phyloP scores from a whole-genome alignment of 2,329 filamentous ascomycete species.

The Talaromyces verruculosus region DNA sequence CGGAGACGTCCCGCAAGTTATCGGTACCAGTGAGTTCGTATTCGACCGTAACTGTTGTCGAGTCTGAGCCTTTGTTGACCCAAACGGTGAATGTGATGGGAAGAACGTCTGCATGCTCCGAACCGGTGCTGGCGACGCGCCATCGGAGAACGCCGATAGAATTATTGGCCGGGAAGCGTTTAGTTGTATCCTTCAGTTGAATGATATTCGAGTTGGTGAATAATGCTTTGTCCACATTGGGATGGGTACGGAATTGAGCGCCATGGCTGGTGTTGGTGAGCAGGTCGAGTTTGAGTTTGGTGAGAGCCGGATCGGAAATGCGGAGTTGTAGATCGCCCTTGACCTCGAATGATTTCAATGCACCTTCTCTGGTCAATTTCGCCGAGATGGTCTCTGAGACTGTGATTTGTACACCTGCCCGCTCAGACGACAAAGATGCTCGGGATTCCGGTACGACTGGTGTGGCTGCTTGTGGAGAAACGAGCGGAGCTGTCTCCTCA shows the following conservation, averaged over 20 bases:
- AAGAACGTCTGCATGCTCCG: slow-evolving; percentile 74
- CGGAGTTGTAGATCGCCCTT: slow-evolving; percentile 90
- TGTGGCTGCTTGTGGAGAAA: slow-evolving; percentile 57
- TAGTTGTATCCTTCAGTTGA: slow-evolving; percentile 82
- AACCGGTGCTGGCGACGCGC: slow-evolving; percentile 75
- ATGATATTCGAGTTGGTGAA: slow-evolving; percentile 83
- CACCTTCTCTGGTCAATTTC: slow-evolving; percentile 82
- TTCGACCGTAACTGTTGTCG: slow-evolving; percentile 88
- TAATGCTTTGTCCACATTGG: slow-evolving; percentile 86
- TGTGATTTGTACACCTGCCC: slow-evolving; percentile 83
- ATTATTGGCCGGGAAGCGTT: slow-evolving; percentile 93
- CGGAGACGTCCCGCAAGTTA: slow-evolving; percentile 75
- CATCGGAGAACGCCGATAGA: slow-evolving; percentile 89
- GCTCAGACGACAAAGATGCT: slow-evolving; percentile 68
- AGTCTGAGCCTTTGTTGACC: slow-evolving; percentile 84
- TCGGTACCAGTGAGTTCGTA: slow-evolving; percentile 88
- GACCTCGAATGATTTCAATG: slow-evolving; percentile 80
- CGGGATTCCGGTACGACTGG: slow-evolving; percentile 55
- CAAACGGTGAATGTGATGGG: slow-evolving; percentile 97
- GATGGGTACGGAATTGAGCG: slow-evolving; percentile 91
- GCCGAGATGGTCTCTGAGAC: slow-evolving; percentile 89
- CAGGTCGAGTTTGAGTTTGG: slow-evolving; percentile 85
- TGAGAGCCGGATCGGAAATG: slow-evolving; percentile 82
- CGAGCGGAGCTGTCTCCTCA: slow-evolving; percentile 70
- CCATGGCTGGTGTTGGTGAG: slow-evolving; percentile 74